phyloP scores from a whole-genome alignment of 2,329 filamentous ascomycete species.

The Xylariaceae sp. region DNA sequence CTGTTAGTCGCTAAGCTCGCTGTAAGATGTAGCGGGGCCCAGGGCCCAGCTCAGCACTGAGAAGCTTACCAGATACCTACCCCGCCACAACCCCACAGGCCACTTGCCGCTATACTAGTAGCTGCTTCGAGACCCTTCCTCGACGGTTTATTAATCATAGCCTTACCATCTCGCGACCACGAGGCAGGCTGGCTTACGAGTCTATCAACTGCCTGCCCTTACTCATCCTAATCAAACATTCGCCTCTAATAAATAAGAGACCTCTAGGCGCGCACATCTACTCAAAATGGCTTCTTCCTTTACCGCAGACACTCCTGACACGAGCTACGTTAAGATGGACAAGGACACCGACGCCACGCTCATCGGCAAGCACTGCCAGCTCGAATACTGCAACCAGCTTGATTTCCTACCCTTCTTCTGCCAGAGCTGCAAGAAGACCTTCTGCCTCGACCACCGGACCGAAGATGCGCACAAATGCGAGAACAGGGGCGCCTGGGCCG shows the following conservation, averaged over 20 bases:
- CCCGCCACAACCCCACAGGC: too few relatives aligned
- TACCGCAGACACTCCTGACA: conserved; percentile 49
- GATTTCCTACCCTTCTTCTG: conserved; percentile 97
- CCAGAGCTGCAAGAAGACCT: conserved; percentile 84
- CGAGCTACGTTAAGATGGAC: conserved; percentile 75
- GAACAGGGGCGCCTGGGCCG: conserved; percentile 67
- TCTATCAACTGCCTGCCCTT: conserved; percentile 31
- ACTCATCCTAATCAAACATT: not conserved
- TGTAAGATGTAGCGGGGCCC: not conserved
- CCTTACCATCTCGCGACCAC: conserved; percentile 28
- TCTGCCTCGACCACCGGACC: conserved; percentile 91
- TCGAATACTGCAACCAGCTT: conserved; percentile 89
- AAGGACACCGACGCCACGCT: conserved; percentile 77
- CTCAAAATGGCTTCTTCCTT: conserved; percentile 60
- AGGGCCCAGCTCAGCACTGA: conserved; percentile 5
- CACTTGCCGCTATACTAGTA: conserved; percentile 17
- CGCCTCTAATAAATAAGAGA: conserved; percentile 26
- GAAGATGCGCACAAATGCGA: conserved; percentile 79
- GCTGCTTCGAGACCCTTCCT: conserved; percentile 38
- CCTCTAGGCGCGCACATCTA: not conserved
- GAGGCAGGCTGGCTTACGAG: conserved; percentile 36
- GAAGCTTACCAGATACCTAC: not conserved
- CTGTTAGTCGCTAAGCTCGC: not conserved
- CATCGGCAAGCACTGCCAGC: conserved; percentile 90
- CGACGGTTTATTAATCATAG: conserved; percentile 32